A percentile compares a stretch with the other conserved stretches of the same genome.
phyloP scores from a whole-genome alignment of 169 alveolate species.

The Cryptosporidium meleagridis region DNA sequence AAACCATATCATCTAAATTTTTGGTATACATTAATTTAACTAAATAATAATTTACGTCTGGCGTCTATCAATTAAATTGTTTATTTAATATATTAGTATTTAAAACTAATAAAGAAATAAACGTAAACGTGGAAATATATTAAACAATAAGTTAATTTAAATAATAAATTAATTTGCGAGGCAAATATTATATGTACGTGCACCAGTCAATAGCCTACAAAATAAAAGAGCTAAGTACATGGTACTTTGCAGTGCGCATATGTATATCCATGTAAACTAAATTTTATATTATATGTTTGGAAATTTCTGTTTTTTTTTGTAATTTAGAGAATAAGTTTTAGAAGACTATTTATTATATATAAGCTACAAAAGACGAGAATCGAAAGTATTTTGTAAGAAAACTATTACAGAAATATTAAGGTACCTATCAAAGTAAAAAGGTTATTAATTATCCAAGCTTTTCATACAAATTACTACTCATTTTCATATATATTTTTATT shows the following conservation, averaged over 20 bases:
- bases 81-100: background rate
- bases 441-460: background rate
- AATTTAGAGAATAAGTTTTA: constrained; percentile 25
- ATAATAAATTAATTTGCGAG: constrained; percentile 44
- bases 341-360: background rate
- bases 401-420: background rate
- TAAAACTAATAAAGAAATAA: background rate
- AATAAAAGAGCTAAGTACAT: constrained; percentile 74
- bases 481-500: background rate
- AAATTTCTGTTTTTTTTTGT: constrained; percentile 36
- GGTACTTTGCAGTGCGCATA: constrained; percentile 77
- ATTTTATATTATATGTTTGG: constrained; percentile 21
- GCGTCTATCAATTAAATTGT: constrained; percentile 10
- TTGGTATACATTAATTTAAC: constrained; percentile 17
- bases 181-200: constrained; percentile 71
- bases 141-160: background rate
- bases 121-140: constrained; percentile 51
- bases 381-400: background rate
- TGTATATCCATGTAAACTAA: constrained; percentile 75
- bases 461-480: background rate
- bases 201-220: constrained; percentile 72
- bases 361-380: background rate
- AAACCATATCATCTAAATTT: background rate
- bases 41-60: constrained; percentile 8
- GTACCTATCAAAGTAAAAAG: constrained; percentile 1